phyloP scores from a whole-genome alignment of 2,329 filamentous ascomycete genomes.

The Fusarium circinatum region DNA sequence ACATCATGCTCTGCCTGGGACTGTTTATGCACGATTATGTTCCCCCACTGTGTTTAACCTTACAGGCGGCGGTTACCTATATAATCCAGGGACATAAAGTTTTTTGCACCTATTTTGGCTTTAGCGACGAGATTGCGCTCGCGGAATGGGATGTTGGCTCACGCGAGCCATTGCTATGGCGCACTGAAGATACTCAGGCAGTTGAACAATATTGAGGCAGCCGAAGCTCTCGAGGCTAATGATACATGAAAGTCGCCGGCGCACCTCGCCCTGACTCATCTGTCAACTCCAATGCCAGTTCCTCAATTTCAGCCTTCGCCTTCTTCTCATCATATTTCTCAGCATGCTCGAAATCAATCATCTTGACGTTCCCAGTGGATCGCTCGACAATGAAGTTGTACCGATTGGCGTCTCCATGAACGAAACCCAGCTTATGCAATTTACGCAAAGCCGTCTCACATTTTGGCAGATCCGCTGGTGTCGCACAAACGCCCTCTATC shows the following conservation, averaged over 20 bases:
- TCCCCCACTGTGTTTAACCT: too few relatives aligned
- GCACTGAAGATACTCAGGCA: neutral
- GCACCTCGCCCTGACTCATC: neutral
- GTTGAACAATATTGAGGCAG: fast-evolving
- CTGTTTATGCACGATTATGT: neutral
- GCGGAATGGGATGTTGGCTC: neutral
- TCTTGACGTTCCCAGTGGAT: neutral
- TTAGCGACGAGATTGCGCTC: neutral
- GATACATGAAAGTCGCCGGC: fast-evolving
- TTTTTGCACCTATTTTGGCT: neutral
- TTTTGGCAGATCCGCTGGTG: neutral
- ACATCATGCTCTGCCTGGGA: neutral
- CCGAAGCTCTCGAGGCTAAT: neutral
- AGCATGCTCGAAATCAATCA: neutral
- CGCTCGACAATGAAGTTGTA: neutral
- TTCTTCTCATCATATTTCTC: neutral
- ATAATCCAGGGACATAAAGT: fast-evolving
- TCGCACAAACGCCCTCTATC: neutral
- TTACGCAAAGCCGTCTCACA: neutral
- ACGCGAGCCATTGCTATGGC: fast-evolving
- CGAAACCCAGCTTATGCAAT: neutral
- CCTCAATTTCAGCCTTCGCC: neutral
- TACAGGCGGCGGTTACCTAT: fast-evolving
- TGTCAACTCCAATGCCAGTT: neutral
- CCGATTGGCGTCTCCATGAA: neutral